These are phyloP conservation scores for Monosporascus sp. DNA, from an alignment of 2,329 filamentous ascomycete species.

Conservation along the genomic window DNA sequence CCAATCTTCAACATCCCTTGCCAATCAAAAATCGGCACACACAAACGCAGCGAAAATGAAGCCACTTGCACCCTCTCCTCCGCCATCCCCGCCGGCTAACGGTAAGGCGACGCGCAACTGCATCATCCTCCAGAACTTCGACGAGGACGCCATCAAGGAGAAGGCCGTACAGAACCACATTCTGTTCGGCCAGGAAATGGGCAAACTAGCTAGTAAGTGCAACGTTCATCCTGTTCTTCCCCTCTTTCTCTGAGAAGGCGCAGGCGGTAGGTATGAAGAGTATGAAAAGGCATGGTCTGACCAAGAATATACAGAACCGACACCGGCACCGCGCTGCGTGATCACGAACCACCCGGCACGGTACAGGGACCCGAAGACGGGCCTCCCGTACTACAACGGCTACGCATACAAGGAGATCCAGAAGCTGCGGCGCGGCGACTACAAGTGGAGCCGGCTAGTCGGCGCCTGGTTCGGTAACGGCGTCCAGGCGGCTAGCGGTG, in stretches of 20 bases:
- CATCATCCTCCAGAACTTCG: slow-evolving; percentile 56
- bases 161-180: slow-evolving; percentile 53
- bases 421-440: slow-evolving; percentile 65
- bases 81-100: slow-evolving; percentile 30
- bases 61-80: slow-evolving; percentile 21
- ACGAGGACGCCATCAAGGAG: slow-evolving; percentile 50
- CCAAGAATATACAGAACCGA: slow-evolving; percentile 35
- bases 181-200: slow-evolving; percentile 55
- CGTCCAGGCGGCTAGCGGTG: slow-evolving; percentile 62
- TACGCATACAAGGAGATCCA: slow-evolving; percentile 80
- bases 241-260: background rate
- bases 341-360: slow-evolving; percentile 78
- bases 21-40: slow-evolving; percentile 14
- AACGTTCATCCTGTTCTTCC: background rate
- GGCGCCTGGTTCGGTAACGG: slow-evolving; percentile 76
- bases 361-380: slow-evolving; percentile 81
- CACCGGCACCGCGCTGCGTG: slow-evolving; percentile 58
- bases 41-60: slow-evolving; percentile 19
- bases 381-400: slow-evolving; percentile 72
- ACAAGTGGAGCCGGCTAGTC: slow-evolving; percentile 74
- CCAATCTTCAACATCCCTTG: slow-evolving; percentile 12
- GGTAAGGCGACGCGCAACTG: slow-evolving; percentile 52
- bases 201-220: slow-evolving; percentile 46
- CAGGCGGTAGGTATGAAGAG: background rate
- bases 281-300: slow-evolving; percentile 10